These are phyloP conservation scores for Breviolum minutum DNA, from an alignment of 73 alveolate species.

Conservation along the genomic window DNA sequence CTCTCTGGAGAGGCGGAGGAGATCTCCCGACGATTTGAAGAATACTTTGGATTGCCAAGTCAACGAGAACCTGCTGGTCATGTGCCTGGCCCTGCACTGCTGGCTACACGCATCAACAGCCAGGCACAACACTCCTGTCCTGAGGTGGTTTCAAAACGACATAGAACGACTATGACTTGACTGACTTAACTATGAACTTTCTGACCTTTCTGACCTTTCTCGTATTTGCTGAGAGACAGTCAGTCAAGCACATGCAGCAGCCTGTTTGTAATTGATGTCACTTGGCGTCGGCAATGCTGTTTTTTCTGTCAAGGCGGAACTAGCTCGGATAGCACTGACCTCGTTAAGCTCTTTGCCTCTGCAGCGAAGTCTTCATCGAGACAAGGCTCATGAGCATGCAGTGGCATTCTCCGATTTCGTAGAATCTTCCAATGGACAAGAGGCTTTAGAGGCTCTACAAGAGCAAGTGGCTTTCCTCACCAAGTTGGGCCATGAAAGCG, in stretches of 20 bases:
- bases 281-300: not conserved
- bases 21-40: constrained; percentile 32
- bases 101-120: constrained; percentile 78
- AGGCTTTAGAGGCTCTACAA: constrained; percentile 22
- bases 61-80: constrained; percentile 93
- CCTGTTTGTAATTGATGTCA: not conserved
- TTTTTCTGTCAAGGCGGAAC: constrained; percentile 34
- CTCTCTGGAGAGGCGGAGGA: constrained; percentile 63
- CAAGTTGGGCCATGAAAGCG: not conserved
- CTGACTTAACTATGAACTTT: no score
- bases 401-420: constrained; percentile 53
- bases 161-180: no score
- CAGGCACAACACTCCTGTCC: constrained; percentile 4
- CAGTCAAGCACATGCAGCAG: no score
- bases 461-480: constrained; percentile 43
- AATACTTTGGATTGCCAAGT: constrained; percentile 75
- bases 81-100: constrained; percentile 88
- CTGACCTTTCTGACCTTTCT: no score
- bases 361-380: constrained; percentile 81
- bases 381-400: constrained; percentile 55
- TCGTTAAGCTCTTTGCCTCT: constrained; percentile 61
- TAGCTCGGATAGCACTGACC: constrained; percentile 76
- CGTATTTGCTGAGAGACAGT: not conserved
- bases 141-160: not conserved
- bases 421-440: constrained; percentile 6